A percentile compares a stretch with the other conserved stretches of the same genome.
phyloP scores from a whole-genome alignment of 2,329 filamentous ascomycete genomes.

The Colletotrichum sp. region DNA sequence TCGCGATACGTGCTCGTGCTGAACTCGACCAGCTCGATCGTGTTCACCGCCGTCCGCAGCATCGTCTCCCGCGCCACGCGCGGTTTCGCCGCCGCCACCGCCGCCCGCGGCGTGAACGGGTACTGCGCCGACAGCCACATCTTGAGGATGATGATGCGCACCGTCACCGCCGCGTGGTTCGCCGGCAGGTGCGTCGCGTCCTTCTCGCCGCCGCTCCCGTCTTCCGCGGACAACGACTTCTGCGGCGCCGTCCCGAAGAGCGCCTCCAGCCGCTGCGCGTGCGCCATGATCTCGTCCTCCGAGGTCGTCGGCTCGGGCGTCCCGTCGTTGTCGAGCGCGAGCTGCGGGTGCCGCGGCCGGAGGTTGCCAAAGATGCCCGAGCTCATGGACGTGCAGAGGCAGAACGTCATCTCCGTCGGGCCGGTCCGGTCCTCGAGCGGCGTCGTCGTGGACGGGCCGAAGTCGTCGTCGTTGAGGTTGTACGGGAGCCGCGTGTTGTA shows the following conservation, averaged over 20 bases:
- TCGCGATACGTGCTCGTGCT: slow-evolving; percentile 36
- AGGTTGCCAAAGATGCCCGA: slow-evolving; percentile 41
- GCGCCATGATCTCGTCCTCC: slow-evolving; percentile 44
- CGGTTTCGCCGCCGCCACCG: slow-evolving; percentile 27
- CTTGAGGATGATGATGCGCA: slow-evolving; percentile 49
- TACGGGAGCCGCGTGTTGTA: slow-evolving; percentile 54
- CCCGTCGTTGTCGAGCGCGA: slow-evolving; percentile 9
- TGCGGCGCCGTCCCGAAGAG: slow-evolving; percentile 42
- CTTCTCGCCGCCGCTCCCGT: neutral
- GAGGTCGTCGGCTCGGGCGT: slow-evolving; percentile 22
- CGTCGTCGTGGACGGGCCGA: slow-evolving; percentile 41
- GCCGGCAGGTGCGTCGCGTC: slow-evolving; percentile 33
- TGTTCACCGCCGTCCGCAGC: slow-evolving; percentile 51
- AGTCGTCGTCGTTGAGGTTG: slow-evolving; percentile 59
- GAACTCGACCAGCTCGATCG: slow-evolving; percentile 45
- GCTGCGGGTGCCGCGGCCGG: slow-evolving; percentile 39
- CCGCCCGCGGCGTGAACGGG: slow-evolving; percentile 39
- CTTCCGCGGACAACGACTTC: slow-evolving; percentile 22
- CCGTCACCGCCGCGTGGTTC: slow-evolving; percentile 41
- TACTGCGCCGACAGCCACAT: slow-evolving; percentile 52
- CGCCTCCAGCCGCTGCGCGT: slow-evolving; percentile 42
- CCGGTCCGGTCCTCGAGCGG: slow-evolving; percentile 39
- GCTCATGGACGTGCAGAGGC: slow-evolving; percentile 42
- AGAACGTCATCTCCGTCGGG: slow-evolving; percentile 46
- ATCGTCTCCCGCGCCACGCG: slow-evolving; percentile 45